Conservation (phyloP, 352 stramenopile species). For the Globisporangium solare region DNA sequence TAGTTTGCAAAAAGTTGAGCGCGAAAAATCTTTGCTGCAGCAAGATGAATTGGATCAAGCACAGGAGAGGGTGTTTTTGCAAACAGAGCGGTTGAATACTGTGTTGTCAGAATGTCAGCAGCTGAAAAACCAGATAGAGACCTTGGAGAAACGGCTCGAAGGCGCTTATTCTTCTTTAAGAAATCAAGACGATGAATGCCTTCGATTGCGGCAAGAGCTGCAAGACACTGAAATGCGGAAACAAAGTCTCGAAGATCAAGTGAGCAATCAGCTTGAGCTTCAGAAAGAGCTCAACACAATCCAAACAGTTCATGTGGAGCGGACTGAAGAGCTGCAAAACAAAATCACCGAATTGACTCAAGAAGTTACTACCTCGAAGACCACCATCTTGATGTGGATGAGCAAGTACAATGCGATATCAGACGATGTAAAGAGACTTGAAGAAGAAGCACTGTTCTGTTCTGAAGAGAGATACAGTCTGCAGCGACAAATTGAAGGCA, state of each 20-base stretch:
- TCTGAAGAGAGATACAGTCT: conserved; percentile 31
- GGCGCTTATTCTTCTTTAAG: conserved; percentile 7
- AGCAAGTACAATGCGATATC: conserved; percentile 45
- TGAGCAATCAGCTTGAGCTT: conserved; percentile 1
- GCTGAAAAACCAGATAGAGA: conserved; percentile 11
- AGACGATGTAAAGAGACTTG: conserved; percentile 28
- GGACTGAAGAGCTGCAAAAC: conserved; percentile 7
- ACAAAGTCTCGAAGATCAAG: conserved; percentile 6
- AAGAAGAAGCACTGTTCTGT: conserved; percentile 22
- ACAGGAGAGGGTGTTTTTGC: conserved; percentile 15
- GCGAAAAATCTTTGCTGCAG: conserved; percentile 18
- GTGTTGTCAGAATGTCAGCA: conserved; percentile 19
- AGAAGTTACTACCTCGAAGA: conserved; percentile 49
- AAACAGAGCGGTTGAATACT: conserved; percentile 21
- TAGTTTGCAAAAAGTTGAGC: conserved; percentile 32
- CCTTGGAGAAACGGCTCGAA: background rate
- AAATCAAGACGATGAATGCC: conserved; percentile 4
- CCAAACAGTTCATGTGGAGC: conserved; percentile 3
- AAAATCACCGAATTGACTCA: conserved; percentile 17
- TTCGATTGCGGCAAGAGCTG: conserved; percentile 17
- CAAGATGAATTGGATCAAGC: conserved; percentile 22
- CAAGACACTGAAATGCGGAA: conserved; percentile 8
- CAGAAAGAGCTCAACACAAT: conserved; percentile 8
- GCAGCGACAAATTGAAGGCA: conserved; percentile 19
- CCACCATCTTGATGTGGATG: conserved; percentile 67